phyloP scores from a whole-genome alignment of 495 filamentous ascomycete genomes.

The Xylaria scruposa region DNA sequence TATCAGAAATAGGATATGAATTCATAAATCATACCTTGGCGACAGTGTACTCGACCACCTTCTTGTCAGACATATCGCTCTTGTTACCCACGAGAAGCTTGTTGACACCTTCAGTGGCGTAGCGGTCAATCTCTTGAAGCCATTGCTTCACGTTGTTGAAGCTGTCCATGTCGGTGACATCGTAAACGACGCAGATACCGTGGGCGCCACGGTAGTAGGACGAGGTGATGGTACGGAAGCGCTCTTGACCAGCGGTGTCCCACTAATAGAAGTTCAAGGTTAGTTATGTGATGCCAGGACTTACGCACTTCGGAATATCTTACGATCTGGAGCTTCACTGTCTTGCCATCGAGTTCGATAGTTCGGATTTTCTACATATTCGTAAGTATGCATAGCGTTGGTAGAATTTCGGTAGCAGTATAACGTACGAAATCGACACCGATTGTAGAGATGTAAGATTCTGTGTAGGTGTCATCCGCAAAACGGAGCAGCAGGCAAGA shows the following conservation, averaged over 20 bases:
- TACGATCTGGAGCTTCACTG: conserved; percentile 99
- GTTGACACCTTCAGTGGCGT: conserved; percentile 98
- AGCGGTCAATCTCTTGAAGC: conserved; percentile 99
- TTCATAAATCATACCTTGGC: conserved; percentile 75
- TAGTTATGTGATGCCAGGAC: conserved; percentile 23
- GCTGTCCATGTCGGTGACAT: conserved; percentile 99
- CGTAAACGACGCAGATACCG: conserved; percentile 99
- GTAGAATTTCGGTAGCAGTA: not conserved
- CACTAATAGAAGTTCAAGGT: conserved; percentile 63
- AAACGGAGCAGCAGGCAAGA: conserved; percentile 97
- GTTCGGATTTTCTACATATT: conserved; percentile 93
- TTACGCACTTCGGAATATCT: conserved; percentile 39
- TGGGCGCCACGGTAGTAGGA: conserved; percentile 99
- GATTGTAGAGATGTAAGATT: conserved; percentile 99
- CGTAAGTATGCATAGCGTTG: conserved; percentile 32
- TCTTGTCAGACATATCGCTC: conserved; percentile 99
- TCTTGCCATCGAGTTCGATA: conserved; percentile 98
- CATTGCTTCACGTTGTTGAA: conserved; percentile 99
- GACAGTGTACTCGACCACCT: conserved; percentile 98
- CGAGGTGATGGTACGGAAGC: conserved; percentile 99
- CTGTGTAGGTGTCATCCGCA: conserved; percentile 99
- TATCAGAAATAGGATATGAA: not conserved
- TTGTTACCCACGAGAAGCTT: conserved; percentile 99
- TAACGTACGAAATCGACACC: conserved; percentile 94
- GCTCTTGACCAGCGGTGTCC: conserved; percentile 98